A percentile compares a stretch with the other conserved stretches of the same genome.
phyloP scores from a whole-genome alignment of 2,329 filamentous ascomycete species.

The Aspergillus sp. region DNA sequence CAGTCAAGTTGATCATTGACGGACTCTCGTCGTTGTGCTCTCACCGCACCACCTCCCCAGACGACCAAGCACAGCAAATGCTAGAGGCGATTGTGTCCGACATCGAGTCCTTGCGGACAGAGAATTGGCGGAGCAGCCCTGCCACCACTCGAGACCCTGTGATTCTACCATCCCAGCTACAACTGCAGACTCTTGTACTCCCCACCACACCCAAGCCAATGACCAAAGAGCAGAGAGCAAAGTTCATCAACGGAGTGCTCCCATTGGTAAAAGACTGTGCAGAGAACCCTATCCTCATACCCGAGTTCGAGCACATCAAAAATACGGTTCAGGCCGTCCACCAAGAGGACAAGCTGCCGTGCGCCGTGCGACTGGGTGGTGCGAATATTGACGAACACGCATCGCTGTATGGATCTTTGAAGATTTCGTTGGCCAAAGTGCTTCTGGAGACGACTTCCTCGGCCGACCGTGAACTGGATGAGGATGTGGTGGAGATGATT shows the following conservation, averaged over 20 bases:
- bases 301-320: not conserved
- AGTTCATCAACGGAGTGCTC: not conserved
- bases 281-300: not conserved
- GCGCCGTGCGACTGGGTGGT: not conserved
- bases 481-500: not conserved
- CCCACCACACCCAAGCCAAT: not conserved
- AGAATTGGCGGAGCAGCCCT: not conserved
- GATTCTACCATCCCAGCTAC: not conserved
- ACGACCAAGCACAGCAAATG: not conserved
- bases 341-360: not conserved
- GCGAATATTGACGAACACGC: not conserved
- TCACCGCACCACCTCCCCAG: not conserved
- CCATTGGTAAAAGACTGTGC: not conserved
- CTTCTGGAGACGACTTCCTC: not conserved
- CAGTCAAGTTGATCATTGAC: not conserved
- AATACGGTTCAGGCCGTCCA: not conserved
- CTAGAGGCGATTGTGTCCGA: slow-evolving; percentile 2
- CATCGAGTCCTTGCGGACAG: not conserved
- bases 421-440: not conserved
- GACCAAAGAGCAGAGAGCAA: not conserved
- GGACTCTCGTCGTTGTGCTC: not conserved
- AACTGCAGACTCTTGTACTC: not conserved
- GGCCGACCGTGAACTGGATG: not conserved
- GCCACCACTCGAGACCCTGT: not conserved
- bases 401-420: not conserved